These are phyloP conservation scores for Heritiera littoralis DNA, from an alignment of 345 rosid species.

Conservation along the genomic window DNA sequence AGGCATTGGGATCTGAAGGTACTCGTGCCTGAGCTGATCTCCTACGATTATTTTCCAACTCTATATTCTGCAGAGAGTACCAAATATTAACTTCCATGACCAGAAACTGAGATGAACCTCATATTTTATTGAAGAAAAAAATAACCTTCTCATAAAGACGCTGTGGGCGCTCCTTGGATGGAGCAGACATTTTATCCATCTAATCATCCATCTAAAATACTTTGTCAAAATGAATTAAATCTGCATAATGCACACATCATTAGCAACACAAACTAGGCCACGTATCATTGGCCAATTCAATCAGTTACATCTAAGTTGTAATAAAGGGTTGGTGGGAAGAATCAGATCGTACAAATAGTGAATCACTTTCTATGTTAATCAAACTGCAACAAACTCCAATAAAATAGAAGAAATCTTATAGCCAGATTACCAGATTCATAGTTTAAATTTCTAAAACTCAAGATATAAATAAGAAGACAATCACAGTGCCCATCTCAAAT, in stretches of 20 bases:
- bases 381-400: neutral
- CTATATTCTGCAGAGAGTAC: conserved; percentile 54
- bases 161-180: conserved; percentile 70
- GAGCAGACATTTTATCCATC: conserved; percentile 86
- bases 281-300: neutral
- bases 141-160: conserved; percentile 74
- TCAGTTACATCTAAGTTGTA: neutral
- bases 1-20: conserved; percentile 78
- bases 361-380: neutral
- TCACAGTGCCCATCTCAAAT: neutral
- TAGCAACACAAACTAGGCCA: conserved; percentile 6
- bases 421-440: neutral
- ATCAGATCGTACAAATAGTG: neutral
- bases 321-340: neutral
- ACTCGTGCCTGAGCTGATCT: conserved; percentile 74
- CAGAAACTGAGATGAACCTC: neutral
- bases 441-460: neutral
- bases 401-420: neutral
- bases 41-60: conserved; percentile 74
- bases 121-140: neutral
- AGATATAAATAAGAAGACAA: neutral
- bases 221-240: conserved; percentile 29
- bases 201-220: conserved; percentile 64
- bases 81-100: neutral
- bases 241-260: conserved; percentile 31